Evolutionary conservation across 2,329 filamentous ascomycete genomes (phyloP).

Genomic region (Pestalotiopsis sp.): DNA sequence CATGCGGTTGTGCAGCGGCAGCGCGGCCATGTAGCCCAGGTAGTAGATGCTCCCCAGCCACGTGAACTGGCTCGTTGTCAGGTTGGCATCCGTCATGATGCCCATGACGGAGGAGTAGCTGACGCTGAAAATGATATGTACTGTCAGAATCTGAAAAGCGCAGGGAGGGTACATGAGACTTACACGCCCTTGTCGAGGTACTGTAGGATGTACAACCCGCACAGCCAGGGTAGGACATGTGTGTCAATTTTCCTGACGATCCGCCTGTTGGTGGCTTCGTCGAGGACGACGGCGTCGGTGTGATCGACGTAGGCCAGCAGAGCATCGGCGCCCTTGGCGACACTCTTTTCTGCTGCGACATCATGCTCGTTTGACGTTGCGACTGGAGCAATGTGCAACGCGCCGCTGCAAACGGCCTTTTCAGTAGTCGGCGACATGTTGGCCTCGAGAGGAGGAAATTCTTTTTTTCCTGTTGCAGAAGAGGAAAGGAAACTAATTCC

Average conservation of each 20-base stretch:
- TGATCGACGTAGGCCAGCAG: not conserved
- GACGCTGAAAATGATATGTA: not conserved
- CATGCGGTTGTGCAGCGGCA: conserved; percentile 27
- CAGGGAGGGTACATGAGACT: not conserved
- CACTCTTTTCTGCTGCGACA: not conserved
- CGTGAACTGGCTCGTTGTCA: conserved; percentile 12
- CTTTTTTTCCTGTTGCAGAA: not conserved
- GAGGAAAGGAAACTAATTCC: not conserved
- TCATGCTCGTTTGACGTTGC: not conserved
- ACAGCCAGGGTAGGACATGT: conserved; percentile 4
- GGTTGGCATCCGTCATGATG: conserved; percentile 53
- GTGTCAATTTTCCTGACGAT: conserved; percentile 8
- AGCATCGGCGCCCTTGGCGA: not conserved
- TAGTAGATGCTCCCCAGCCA: conserved; percentile 26
- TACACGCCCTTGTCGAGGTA: conserved; percentile 12
- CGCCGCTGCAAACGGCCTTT: not conserved
- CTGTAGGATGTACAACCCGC: conserved; percentile 4
- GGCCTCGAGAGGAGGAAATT: not conserved
- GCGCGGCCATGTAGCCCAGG: conserved; percentile 26
- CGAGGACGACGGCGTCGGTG: not conserved
- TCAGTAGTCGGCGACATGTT: not conserved
- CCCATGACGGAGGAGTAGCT: conserved; percentile 13
- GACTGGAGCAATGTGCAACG: not conserved
- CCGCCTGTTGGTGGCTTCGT: conserved; percentile 2
- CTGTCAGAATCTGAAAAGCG: not conserved